These are phyloP conservation scores for Phytophthora chlamydospora DNA, from an alignment of 352 stramenopile genomes.

Conservation along the genomic window DNA sequence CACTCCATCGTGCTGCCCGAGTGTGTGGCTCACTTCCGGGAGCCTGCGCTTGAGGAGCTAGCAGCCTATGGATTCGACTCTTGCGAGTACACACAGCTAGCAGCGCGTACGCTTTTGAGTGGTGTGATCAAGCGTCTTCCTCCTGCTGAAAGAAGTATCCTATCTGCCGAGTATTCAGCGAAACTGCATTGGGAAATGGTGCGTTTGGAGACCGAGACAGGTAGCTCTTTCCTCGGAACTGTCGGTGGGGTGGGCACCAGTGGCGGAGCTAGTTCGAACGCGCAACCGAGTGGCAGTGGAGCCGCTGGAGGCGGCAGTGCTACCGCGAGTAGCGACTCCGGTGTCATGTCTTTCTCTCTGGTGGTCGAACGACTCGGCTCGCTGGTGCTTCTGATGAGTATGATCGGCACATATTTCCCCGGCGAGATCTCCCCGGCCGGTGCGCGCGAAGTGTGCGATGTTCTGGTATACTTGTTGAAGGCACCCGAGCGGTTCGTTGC, in stretches of 20 bases:
- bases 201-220: constrained; percentile 69
- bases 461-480: constrained; percentile 70
- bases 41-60: constrained; percentile 76
- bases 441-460: constrained; percentile 82
- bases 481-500: constrained; percentile 61
- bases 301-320: constrained; percentile 35
- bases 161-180: constrained; percentile 78
- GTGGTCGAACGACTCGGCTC: constrained; percentile 70
- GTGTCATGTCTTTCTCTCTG: constrained; percentile 38
- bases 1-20: constrained; percentile 83
- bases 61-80: constrained; percentile 79
- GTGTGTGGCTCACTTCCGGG: constrained; percentile 66
- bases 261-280: constrained; percentile 13
- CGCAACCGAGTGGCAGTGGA: constrained; percentile 25
- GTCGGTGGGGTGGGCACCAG: constrained; percentile 23
- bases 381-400: constrained; percentile 80
- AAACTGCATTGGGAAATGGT: constrained; percentile 85
- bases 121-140: constrained; percentile 80
- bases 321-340: constrained; percentile 2
- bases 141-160: constrained; percentile 39
- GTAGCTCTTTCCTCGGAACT: constrained; percentile 34
- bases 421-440: constrained; percentile 78
- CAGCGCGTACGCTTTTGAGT: constrained; percentile 69
- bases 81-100: constrained; percentile 79
- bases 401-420: constrained; percentile 88